A percentile compares a stretch with the other conserved stretches of the same genome.
Conservation (phyloP, 129 eudicot genomes). For the Lonicera japonica region DNA sequence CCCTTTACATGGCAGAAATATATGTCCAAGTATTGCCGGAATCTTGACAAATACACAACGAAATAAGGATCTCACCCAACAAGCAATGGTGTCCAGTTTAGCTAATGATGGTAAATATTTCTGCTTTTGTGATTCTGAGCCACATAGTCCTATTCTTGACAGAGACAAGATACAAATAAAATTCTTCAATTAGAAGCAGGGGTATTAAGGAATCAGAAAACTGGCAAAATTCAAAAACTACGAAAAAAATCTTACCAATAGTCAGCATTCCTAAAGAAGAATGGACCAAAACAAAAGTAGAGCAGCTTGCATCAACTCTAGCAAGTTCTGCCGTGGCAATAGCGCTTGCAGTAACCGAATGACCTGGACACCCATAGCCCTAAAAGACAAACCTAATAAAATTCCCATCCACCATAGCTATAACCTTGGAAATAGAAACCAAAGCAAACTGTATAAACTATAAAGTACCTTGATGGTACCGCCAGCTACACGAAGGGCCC, state of each 20-base stretch:
- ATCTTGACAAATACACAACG: slow-evolving; percentile 1
- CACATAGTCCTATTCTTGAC: slow-evolving; percentile 58
- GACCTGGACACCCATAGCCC: slow-evolving; percentile 96
- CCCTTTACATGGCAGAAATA: neutral
- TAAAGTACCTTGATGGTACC: slow-evolving; percentile 85
- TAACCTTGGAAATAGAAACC: slow-evolving; percentile 1
- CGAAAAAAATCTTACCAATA: slow-evolving; percentile 46
- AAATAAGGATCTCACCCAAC: slow-evolving; percentile 66
- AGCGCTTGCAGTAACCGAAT: slow-evolving; percentile 82
- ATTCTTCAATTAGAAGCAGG: slow-evolving; percentile 5
- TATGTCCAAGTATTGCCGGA: neutral
- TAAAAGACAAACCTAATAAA: slow-evolving; percentile 18
- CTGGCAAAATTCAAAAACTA: neutral
- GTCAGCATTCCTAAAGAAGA: slow-evolving; percentile 98
- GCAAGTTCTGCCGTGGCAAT: slow-evolving; percentile 82
- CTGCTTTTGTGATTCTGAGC: slow-evolving; percentile 82
- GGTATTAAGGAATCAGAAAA: neutral
- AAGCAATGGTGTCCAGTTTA: slow-evolving; percentile 56
- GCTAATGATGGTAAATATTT: slow-evolving; percentile 87
- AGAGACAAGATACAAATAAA: slow-evolving; percentile 13
- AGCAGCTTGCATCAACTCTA: slow-evolving; percentile 97
- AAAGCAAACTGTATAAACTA: neutral
- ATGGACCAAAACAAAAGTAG: slow-evolving; percentile 91
- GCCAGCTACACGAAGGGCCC: slow-evolving; percentile 77
- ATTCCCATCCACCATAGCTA: neutral